Evolutionary conservation across 179 eudicot species (phyloP).

Genomic region (Beta lomatogona): DNA sequence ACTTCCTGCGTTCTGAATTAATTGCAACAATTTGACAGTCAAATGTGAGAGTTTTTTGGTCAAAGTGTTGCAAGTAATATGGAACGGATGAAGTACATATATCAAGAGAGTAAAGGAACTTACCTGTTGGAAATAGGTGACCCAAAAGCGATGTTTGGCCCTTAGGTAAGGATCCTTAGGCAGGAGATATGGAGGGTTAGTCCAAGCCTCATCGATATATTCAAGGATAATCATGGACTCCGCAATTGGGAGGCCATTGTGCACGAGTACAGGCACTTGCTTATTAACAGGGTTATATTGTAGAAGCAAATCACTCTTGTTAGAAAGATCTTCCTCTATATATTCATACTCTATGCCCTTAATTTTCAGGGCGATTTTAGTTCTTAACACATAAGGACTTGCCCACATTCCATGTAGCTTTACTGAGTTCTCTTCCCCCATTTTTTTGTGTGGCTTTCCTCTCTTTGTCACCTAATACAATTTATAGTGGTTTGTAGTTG

Average conservation of each 20-base stretch:
- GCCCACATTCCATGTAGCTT: slow-evolving; percentile 32
- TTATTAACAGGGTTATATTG: slow-evolving; percentile 40
- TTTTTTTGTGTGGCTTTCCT: neutral
- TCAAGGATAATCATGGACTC: slow-evolving; percentile 38
- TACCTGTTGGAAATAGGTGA: slow-evolving; percentile 24
- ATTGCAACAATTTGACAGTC: no score
- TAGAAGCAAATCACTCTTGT: slow-evolving; percentile 31
- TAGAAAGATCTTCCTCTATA: slow-evolving; percentile 33
- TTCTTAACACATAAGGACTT: slow-evolving; percentile 26
- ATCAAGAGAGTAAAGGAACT: neutral
- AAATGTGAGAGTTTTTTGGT: no score
- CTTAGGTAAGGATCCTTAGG: slow-evolving; percentile 37
- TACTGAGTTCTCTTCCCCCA: slow-evolving; percentile 26
- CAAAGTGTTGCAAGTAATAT: no score
- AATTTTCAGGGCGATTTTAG: slow-evolving; percentile 20
- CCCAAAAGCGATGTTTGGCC: slow-evolving; percentile 41
- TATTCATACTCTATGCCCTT: slow-evolving; percentile 35
- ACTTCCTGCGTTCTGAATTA: no score
- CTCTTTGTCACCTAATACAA: neutral
- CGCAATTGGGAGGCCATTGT: slow-evolving; percentile 24
- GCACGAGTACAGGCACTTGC: slow-evolving; percentile 40
- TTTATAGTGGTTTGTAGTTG: neutral
- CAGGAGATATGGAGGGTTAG: slow-evolving; percentile 28
- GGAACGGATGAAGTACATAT: no score
- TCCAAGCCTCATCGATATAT: slow-evolving; percentile 37